These are phyloP conservation scores for Reticulascus tulasneorum DNA, from an alignment of 2,329 filamentous ascomycete genomes.

Conservation along the genomic window DNA sequence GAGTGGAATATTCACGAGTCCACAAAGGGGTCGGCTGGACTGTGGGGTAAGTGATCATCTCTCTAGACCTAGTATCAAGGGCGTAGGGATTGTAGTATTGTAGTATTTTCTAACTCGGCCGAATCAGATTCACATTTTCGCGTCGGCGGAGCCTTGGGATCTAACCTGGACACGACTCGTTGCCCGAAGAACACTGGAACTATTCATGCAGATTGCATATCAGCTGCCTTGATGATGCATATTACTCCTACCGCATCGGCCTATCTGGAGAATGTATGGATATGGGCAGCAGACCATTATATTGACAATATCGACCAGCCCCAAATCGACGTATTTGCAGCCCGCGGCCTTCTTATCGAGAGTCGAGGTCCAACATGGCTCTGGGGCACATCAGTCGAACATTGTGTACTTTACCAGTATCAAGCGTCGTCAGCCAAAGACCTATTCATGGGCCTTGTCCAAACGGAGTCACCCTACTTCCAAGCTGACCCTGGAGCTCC, in stretches of 20 bases:
- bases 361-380: conserved; percentile 27
- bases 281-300: conserved; percentile 43
- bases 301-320: conserved; percentile 20
- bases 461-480: conserved; percentile 19
- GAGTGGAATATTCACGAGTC: conserved; percentile 53
- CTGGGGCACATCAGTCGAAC: conserved; percentile 40
- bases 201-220: conserved; percentile 26
- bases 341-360: conserved; percentile 22
- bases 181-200: conserved; percentile 31
- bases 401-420: conserved; percentile 43
- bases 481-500: conserved; percentile 1
- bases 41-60: too few species aligned
- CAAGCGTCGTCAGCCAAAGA: conserved; percentile 40
- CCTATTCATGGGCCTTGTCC: conserved; percentile 42
- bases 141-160: conserved; percentile 44
- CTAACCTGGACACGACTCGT: conserved; percentile 34
- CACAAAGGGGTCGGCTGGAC: conserved; percentile 32
- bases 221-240: conserved; percentile 28
- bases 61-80: too few species aligned
- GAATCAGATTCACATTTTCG: conserved; percentile 19
- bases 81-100: too few species aligned
- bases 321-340: conserved; percentile 16
- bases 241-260: conserved; percentile 22
- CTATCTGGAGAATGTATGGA: conserved; percentile 24
- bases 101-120: not conserved